These are phyloP conservation scores for Trypanosoma cruzi DNA, from an alignment of 208 protist species.

Conservation along the genomic window DNA sequence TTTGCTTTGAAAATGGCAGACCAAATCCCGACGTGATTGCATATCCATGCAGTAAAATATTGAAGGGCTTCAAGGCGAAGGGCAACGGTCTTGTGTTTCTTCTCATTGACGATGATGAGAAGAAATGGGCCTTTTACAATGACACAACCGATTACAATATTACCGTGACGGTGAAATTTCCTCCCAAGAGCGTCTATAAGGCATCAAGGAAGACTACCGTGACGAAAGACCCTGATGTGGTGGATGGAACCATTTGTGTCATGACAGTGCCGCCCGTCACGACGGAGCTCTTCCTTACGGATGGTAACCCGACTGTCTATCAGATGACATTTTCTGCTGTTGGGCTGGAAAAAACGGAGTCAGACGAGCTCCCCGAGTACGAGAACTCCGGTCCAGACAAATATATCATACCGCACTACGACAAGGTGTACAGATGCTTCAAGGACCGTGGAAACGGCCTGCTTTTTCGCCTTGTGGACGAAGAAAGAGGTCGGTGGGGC, in stretches of 20 bases:
- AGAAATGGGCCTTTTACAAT: slow-evolving; percentile 69
- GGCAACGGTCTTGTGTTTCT: slow-evolving; percentile 65
- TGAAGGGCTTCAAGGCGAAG: slow-evolving; percentile 68
- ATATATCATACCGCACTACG: slow-evolving; percentile 36
- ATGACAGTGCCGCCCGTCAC: slow-evolving; percentile 56
- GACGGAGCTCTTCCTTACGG: slow-evolving; percentile 55
- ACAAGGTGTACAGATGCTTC: slow-evolving; percentile 66
- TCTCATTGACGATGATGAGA: slow-evolving; percentile 40
- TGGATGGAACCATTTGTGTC: slow-evolving; percentile 46
- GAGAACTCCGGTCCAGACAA: slow-evolving; percentile 51
- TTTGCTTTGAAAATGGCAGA: slow-evolving; percentile 55
- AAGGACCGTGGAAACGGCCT: slow-evolving; percentile 63
- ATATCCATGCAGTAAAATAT: slow-evolving; percentile 46
- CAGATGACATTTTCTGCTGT: slow-evolving; percentile 59
- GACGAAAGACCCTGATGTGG: slow-evolving; percentile 41
- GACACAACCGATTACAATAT: slow-evolving; percentile 71
- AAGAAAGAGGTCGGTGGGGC: slow-evolving; percentile 37
- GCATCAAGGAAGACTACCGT: slow-evolving; percentile 39
- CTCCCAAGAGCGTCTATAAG: slow-evolving; percentile 35
- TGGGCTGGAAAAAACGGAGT: slow-evolving; percentile 34
- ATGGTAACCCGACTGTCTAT: slow-evolving; percentile 57
- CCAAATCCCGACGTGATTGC: slow-evolving; percentile 45
- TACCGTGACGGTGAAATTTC: slow-evolving; percentile 58
- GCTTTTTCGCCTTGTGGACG: slow-evolving; percentile 74
- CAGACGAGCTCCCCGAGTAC: slow-evolving; percentile 55